Percentiles rank a stretch among this genome's conserved stretches.
Evolutionary conservation across 306 rosid species (phyloP).

Genomic region (Cucumis cinereus): DNA sequence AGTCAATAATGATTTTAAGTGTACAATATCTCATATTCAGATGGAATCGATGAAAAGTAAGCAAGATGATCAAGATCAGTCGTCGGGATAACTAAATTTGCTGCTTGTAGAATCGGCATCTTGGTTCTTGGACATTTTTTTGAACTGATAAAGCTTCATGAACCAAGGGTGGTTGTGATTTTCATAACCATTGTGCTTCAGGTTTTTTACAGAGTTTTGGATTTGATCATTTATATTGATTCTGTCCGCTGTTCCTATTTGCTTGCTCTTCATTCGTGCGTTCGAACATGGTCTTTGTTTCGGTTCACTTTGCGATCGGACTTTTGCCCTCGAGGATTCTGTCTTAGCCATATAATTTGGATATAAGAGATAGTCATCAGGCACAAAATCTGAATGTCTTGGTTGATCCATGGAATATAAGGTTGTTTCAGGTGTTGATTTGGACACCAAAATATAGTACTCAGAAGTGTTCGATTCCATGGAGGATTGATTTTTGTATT

Average conservation of each 20-base stretch:
- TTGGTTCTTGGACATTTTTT: slow-evolving; percentile 16
- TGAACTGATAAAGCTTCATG: slow-evolving; percentile 27
- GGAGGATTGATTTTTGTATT: slow-evolving; percentile 12
- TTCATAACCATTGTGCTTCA: slow-evolving; percentile 21
- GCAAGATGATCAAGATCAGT: background rate
- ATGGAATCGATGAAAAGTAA: slow-evolving; percentile 1
- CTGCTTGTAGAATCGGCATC: slow-evolving; percentile 17
- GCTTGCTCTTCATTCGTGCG: slow-evolving; percentile 26
- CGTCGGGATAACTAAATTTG: slow-evolving; percentile 13
- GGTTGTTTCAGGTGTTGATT: slow-evolving; percentile 18
- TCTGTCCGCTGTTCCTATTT: slow-evolving; percentile 14
- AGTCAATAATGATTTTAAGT: background rate
- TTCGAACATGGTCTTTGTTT: slow-evolving; percentile 49
- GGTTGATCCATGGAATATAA: slow-evolving; percentile 25
- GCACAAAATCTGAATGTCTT: slow-evolving; percentile 3
- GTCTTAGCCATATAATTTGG: slow-evolving; percentile 72
- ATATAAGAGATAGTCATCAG: slow-evolving; percentile 21
- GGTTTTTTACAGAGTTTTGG: slow-evolving; percentile 19
- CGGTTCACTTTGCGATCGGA: slow-evolving; percentile 76
- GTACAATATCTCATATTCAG: background rate
- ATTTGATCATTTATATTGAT: slow-evolving; percentile 24
- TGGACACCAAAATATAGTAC: slow-evolving; percentile 12
- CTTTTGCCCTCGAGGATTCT: slow-evolving; percentile 60
- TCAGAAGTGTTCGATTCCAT: slow-evolving; percentile 32
- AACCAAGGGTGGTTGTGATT: slow-evolving; percentile 35